Evolutionary conservation across 1,284 basidiomycete species (phyloP), one percentile per base, ranked within the genome.

Genomic region (Lentinula novae-zelandiae): DNA sequence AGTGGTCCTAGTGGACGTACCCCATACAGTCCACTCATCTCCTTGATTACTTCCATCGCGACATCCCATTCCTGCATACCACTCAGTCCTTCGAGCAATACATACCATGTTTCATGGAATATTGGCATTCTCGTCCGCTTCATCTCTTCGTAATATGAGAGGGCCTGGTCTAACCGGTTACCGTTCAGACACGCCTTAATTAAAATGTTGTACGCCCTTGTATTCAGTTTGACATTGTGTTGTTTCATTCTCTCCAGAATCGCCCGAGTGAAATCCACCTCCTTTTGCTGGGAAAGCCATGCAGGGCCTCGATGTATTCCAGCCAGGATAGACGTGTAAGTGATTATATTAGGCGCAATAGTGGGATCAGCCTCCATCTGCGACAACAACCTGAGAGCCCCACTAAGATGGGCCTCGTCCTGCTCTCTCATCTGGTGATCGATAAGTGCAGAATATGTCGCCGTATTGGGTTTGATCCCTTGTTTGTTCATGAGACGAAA

Each of bases 371-470:
- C 73, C 67, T 91, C 89, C 90, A 95, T 93, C 68, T 78, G 79
- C 55, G 78, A 72, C 55, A 95, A 74, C 52, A 95, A 71, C 17
- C 82, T 77, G 69, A 94, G 75, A 1, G 87, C 91, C 1, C 81
- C 79, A 17, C 74, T 73, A n/a, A 95, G 71, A 59, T 80, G 82
- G 34, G 76, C 71, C 57, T 80, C 75, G 13, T 78, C 79, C 1
- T 81, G 79, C 60, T 83, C 76, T 62, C 78, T 78, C 64, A 93
- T 76, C 61, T 92, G 84, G 60, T 86, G 80, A 64, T 87, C 80
- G 57, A 96, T 88, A 61, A 95, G 86, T 36, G 89, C 78, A 6
- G 83, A 89, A 69, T 89, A 90, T 31, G 87, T 85, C 27, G 85
- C 85, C 13, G 87, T 83, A 64, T 89, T 92, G 22, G 91, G 85